Evolutionary conservation across 2,329 filamentous ascomycete species (phyloP).

Genomic region (Trichoderma sp.): DNA sequence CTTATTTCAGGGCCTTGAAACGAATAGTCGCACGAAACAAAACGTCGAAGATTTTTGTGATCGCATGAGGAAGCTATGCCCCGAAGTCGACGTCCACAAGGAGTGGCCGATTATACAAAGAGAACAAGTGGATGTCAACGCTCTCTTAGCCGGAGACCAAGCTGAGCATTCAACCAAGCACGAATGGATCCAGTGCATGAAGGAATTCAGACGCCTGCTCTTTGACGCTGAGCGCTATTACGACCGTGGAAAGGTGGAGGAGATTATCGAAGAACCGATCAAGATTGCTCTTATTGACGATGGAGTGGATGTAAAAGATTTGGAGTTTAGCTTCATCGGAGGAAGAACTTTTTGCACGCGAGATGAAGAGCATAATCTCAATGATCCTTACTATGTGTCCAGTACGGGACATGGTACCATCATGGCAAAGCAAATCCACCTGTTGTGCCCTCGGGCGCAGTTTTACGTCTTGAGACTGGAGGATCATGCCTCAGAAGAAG

Average conservation of each 20-base stretch:
- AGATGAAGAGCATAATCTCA: slow-evolving; percentile 24
- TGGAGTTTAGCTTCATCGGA: slow-evolving; percentile 30
- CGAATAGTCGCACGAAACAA: slow-evolving; percentile 21
- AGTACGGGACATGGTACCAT: slow-evolving; percentile 31
- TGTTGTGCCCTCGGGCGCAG: slow-evolving; percentile 30
- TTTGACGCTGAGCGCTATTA: slow-evolving; percentile 26
- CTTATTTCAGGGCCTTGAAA: slow-evolving; percentile 25
- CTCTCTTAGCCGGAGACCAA: slow-evolving; percentile 12
- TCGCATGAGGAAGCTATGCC: slow-evolving; percentile 23
- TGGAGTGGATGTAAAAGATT: slow-evolving; percentile 36
- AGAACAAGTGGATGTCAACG: slow-evolving; percentile 3
- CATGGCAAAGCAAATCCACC: slow-evolving; percentile 32
- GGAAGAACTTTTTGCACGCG: slow-evolving; percentile 33
- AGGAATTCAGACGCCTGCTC: slow-evolving; percentile 27
- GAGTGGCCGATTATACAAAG: slow-evolving; percentile 18
- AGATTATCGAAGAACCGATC: slow-evolving; percentile 28
- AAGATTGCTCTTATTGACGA: slow-evolving; percentile 43
- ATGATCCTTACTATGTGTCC: slow-evolving; percentile 34
- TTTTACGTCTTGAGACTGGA: slow-evolving; percentile 28
- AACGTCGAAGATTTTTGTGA: slow-evolving; percentile 25
- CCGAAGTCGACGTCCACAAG: slow-evolving; percentile 18
- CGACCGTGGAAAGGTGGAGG: slow-evolving; percentile 1
- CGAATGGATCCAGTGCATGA: slow-evolving; percentile 33
- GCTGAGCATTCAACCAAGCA: slow-evolving; percentile 26
- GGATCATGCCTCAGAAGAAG: slow-evolving; percentile 20